Evolutionary conservation across 2,329 filamentous ascomycete genomes (phyloP).

Genomic region (Penicillium sp.): DNA sequence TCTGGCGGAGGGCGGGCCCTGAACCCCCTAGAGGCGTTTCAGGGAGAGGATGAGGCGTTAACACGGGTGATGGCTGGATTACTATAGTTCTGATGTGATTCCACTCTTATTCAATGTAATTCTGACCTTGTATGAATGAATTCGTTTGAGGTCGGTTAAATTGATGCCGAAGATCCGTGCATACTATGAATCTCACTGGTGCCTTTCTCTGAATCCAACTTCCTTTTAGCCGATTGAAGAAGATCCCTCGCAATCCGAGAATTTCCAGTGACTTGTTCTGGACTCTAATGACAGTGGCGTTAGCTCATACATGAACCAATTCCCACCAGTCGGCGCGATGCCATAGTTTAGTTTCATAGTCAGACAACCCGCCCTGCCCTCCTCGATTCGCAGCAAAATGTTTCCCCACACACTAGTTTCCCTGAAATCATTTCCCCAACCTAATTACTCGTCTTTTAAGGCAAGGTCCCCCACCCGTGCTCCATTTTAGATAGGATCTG

Average conservation of each 20-base stretch:
- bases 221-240: neutral
- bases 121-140: too few relatives aligned
- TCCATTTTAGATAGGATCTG: neutral
- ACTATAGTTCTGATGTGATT: slow-evolving; percentile 17
- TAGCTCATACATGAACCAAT: neutral
- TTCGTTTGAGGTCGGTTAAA: neutral
- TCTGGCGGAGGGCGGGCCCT: slow-evolving; percentile 4
- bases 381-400: neutral
- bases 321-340: slow-evolving; percentile 14
- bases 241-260: neutral
- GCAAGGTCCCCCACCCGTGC: slow-evolving; percentile 5
- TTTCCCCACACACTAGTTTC: neutral
- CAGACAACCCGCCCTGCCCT: neutral
- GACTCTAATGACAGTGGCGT: slow-evolving; percentile 4
- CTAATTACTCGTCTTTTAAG: neutral
- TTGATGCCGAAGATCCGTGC: neutral
- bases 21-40: slow-evolving; percentile 32
- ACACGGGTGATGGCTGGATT: slow-evolving; percentile 41
- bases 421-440: neutral
- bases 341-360: neutral
- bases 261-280: neutral
- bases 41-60: slow-evolving; percentile 40
- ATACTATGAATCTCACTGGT: neutral
- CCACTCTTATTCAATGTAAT: neutral
- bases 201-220: neutral